These are phyloP conservation scores for Fusarium ramigenum DNA, from an alignment of 2,329 filamentous ascomycete genomes.

Conservation along the genomic window DNA sequence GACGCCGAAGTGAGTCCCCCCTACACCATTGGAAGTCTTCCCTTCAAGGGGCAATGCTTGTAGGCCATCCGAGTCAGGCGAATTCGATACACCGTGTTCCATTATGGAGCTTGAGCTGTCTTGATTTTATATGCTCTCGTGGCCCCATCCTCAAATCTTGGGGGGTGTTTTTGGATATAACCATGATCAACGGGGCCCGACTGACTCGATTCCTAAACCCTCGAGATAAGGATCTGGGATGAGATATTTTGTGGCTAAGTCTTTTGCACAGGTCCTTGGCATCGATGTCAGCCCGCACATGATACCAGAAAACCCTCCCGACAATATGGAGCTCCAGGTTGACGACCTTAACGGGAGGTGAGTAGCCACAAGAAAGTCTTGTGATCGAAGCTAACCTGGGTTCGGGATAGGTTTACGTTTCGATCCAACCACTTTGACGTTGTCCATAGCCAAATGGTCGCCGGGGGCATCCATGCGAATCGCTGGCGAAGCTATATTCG, in stretches of 20 bases:
- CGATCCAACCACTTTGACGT: constrained; percentile 79
- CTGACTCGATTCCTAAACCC: background rate
- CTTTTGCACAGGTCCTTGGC: constrained; percentile 66
- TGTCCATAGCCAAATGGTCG: constrained; percentile 79
- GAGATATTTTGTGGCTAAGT: background rate
- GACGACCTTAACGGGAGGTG: constrained; percentile 76
- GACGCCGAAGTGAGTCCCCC: constrained; percentile 65
- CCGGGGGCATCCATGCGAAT: constrained; percentile 74
- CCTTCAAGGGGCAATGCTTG: background rate
- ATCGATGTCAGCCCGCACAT: constrained; percentile 78
- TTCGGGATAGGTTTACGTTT: constrained; percentile 68
- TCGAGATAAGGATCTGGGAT: background rate
- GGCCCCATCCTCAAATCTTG: background rate
- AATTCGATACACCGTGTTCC: background rate
- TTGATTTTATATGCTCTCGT: background rate
- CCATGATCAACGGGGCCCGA: background rate
- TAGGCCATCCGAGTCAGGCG: background rate
- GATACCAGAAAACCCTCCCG: constrained; percentile 69
- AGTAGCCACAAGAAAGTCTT: constrained; percentile 5
- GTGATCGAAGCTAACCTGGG: constrained; percentile 4
- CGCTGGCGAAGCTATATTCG: constrained; percentile 80
- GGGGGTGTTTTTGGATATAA: too few species aligned
- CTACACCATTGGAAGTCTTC: background rate
- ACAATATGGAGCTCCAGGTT: constrained; percentile 76
- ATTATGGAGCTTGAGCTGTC: background rate